Base-by-base conservation (phyloP, 768 basidiomycete genomes). In the Lactarius hengduanensis region DNA sequence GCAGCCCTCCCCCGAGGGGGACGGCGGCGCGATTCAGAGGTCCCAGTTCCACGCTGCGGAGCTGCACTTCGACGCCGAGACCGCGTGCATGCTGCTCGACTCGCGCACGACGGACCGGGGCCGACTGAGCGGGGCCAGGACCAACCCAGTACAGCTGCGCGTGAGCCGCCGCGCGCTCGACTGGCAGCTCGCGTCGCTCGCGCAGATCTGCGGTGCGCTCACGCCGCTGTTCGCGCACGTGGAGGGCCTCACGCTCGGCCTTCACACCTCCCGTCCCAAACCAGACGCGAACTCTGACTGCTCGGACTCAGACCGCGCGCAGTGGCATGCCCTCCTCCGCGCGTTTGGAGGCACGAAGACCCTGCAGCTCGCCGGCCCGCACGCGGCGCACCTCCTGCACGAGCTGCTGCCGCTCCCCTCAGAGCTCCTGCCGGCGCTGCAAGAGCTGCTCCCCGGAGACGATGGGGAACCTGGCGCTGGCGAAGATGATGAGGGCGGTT, bases 181-280 rank as follows among this genome's bases (percentile, higher is more conserved):
- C 10, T 57, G 56, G 55, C 56, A 57, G 22, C 32, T 22, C 4
- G 11, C 26, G 20, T 5, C 54, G 8, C 36, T 50, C 16, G 18
- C 43, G 28, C 62, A 63, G 43, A 63, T 63, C 8, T 63, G 62
- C 45, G 6, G 32, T 43, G 22, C 22, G 10, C 41, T 63, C 55
- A n/a, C 55, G n/a, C 56, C 62, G 41, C 22, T 57, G 9, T 56
- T 63, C 26, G 34, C 16, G 0, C 32, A 22, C 16, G 22, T 41
- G 32, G 56, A 63, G 26, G 32, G 34, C 10, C 62, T 58, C 56
- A 36, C 18, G 7, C 62, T 63, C 43, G 62, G 61, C 4, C 43
- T 56, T 6, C 54, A 63, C 16, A 36, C 22, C 13, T 11, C 50
- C 6, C 13, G 7, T 38, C 50, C 22, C 50, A 4, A 26, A 3